Percentiles rank a stretch among this genome's conserved stretches.
Evolutionary conservation across 2,329 filamentous ascomycete species (phyloP).

Genomic region (Colletotrichum sp.): DNA sequence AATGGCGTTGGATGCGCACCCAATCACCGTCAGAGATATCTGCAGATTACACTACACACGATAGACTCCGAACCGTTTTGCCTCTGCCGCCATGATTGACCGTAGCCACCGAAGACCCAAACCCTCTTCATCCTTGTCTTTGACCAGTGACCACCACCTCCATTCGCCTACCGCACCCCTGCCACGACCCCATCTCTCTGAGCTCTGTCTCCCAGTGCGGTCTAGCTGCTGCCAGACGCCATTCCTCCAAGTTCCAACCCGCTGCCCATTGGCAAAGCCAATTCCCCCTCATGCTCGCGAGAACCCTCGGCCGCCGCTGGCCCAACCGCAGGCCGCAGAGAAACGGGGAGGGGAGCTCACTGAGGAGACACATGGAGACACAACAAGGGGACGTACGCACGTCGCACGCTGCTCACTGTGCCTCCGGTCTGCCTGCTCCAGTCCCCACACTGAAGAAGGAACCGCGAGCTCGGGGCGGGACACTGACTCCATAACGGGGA

Average conservation of each 20-base stretch:
- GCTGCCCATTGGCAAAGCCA: background rate
- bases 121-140: background rate
- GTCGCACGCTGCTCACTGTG: background rate
- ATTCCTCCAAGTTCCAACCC: background rate
- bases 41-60: background rate
- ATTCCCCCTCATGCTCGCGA: background rate
- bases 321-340: background rate
- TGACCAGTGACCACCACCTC: background rate
- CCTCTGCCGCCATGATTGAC: background rate
- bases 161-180: background rate
- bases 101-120: background rate
- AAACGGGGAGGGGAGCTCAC: background rate
- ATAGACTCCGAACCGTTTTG: background rate
- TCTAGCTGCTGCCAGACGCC: background rate
- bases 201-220: background rate
- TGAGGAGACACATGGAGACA: background rate
- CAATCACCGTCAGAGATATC: background rate
- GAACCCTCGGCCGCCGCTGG: background rate
- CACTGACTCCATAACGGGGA: background rate
- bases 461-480: background rate
- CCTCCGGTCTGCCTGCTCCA: background rate
- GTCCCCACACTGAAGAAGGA: background rate
- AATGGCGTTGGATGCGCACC: background rate
- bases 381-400: background rate
- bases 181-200: background rate